Conservation (phyloP, 768 basidiomycete species). For the Hortiboletus flavorubellus region DNA sequence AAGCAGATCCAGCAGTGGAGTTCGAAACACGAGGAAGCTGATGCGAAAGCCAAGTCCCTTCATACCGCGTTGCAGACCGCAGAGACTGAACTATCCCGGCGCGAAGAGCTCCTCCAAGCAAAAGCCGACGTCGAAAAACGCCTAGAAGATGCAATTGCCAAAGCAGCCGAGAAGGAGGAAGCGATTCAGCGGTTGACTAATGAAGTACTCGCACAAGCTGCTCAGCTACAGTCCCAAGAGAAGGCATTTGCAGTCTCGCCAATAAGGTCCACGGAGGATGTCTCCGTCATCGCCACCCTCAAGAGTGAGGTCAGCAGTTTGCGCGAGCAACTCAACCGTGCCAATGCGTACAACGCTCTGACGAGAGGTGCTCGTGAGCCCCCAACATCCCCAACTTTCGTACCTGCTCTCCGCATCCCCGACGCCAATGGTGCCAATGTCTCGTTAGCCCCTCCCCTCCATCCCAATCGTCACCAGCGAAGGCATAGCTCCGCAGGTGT, state of each 20-base stretch:
- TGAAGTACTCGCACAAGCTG: conserved; percentile 69
- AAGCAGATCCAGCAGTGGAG: conserved; percentile 84
- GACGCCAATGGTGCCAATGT: conserved; percentile 44
- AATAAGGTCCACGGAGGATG: conserved; percentile 73
- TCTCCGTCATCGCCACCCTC: conserved; percentile 79
- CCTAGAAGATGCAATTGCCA: conserved; percentile 72
- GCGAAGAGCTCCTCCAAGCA: conserved; percentile 67
- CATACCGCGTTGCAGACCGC: conserved; percentile 65
- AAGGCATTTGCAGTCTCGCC: conserved; percentile 64
- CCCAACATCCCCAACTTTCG: conserved; percentile 82
- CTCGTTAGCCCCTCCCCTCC: conserved; percentile 34
- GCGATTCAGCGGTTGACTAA: conserved; percentile 77
- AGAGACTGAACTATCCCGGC: conserved; percentile 67
- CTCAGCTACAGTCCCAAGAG: conserved; percentile 74
- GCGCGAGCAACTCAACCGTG: conserved; percentile 92
- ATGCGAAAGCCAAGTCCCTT: conserved; percentile 67
- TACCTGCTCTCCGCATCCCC: conserved; percentile 65
- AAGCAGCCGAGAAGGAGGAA: conserved; percentile 79
- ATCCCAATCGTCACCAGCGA: conserved; percentile 63
- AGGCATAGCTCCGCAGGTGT: conserved; percentile 86
- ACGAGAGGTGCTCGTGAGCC: conserved; percentile 74
- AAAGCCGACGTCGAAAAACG: conserved; percentile 80
- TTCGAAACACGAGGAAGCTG: conserved; percentile 83
- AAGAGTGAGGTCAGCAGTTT: conserved; percentile 91
- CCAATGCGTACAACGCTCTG: conserved; percentile 87